A percentile compares a stretch with the other conserved stretches of the same genome.
These are phyloP conservation scores for Lecanicillium sp. DNA, from an alignment of 2,329 filamentous ascomycete species.

Conservation along the genomic window DNA sequence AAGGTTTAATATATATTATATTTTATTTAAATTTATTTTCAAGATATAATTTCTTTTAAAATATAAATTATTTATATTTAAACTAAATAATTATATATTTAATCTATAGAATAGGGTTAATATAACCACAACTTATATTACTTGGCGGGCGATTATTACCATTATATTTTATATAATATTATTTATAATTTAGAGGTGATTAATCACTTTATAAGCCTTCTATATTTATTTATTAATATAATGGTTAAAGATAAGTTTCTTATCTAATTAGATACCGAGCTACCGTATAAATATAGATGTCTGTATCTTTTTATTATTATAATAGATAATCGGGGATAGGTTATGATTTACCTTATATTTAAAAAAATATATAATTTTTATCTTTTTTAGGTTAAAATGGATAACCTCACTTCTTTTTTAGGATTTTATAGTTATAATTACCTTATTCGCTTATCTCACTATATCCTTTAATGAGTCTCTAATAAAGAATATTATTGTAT, in stretches of 20 bases:
- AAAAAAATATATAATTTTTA: conserved; percentile 4
- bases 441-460: not conserved
- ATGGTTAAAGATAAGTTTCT: conserved; percentile 11
- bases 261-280: conserved; percentile 7
- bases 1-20: not conserved
- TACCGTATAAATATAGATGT: not conserved
- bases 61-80: not conserved
- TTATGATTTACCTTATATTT: not conserved
- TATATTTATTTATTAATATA: not conserved
- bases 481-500: conserved; percentile 4
- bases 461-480: not conserved
- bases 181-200: not conserved
- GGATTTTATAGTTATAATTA: not conserved
- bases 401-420: not conserved
- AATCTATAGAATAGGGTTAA: not conserved
- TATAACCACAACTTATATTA: not conserved
- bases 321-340: not conserved
- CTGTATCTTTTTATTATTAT: conserved; percentile 5
- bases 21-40: not conserved
- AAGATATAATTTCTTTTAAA: not conserved
- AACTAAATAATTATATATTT: not conserved
- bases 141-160: not conserved
- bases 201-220: not conserved
- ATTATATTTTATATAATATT: not conserved
- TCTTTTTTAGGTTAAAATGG: conserved; percentile 1